Evolutionary conservation across 306 rosid genomes (phyloP), one percentile per base, ranked within the genome.

Genomic region (Ormosia emarginata): DNA sequence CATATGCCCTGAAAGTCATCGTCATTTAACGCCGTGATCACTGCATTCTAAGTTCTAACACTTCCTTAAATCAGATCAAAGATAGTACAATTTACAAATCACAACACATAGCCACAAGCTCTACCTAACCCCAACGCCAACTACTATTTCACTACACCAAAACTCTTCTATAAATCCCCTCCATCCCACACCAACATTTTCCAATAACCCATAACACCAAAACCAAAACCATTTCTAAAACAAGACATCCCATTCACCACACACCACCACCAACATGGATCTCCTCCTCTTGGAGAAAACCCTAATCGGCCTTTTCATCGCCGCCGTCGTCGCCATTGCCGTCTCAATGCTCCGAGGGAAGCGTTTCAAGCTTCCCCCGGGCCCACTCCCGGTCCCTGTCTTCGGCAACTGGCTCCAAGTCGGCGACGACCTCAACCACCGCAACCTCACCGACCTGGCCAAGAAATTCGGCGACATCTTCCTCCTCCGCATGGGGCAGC

Each of bases 381-480:
- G 98, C 0, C 97, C 98, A 0, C 43, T 92, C 0, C 94, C 98
- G 0, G 93, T 92, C 0, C 98, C 98, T 0, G 39, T 94, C 4
- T 92, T 94, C 83, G 98, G 97, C 0, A 94, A 94, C 82, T 94
- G 98, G 98, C 94, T 94, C 24, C 98, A 94, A 17, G 98, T 94
- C 68, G 98, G 98, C 1, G 98, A 94, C 7, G 97, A 94, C 75
- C 87, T 94, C 79, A 94, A 94, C 85, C 98, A 94, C 92, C 96
- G 97, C 0, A 94, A 94, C 49, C 92, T 94, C 63, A 85, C 93
- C 9, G 94, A 90, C 17, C 8, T 91, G 1, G 94, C 98, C 15
- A 94, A 94, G 80, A 87, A 82, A 3, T 94, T 84, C 77, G 98
- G 98, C 18, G 93, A 92, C 59, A 78, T 91, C 8, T 87, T 92